Evolutionary conservation across 352 stramenopile genomes (phyloP).

Genomic region (Elongisporangium undulatum): DNA sequence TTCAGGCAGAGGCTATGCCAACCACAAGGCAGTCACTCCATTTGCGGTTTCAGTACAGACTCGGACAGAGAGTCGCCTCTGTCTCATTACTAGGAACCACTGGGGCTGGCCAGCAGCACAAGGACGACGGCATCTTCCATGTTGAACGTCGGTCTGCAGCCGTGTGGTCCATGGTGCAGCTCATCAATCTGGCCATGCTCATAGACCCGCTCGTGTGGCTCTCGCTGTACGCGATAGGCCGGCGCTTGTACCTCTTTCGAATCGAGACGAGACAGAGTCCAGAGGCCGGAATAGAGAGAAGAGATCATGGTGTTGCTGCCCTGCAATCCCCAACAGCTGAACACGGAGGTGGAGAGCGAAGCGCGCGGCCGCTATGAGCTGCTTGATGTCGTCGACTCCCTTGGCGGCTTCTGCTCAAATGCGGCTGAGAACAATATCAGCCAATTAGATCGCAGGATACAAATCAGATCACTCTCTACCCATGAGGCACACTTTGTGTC

Average conservation of each 20-base stretch:
- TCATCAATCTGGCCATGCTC: not conserved
- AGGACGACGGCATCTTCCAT: not conserved
- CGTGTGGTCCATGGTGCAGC: not conserved
- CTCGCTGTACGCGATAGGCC: not conserved
- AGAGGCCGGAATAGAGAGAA: not conserved
- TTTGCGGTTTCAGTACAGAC: too few species aligned
- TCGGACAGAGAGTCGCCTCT: not conserved
- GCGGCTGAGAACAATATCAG: not conserved
- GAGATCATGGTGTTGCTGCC: not conserved
- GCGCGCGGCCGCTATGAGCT: not conserved
- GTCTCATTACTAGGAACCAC: not conserved
- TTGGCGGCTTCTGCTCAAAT: not conserved
- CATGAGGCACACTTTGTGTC: not conserved
- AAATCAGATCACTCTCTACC: not conserved
- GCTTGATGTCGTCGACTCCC: not conserved
- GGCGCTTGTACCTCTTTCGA: not conserved
- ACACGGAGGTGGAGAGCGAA: not conserved
- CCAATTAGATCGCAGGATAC: not conserved
- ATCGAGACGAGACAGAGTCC: not conserved
- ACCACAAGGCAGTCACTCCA: not conserved
- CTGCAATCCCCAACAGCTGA: not conserved
- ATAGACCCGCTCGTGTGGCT: not conserved
- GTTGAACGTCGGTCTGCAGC: not conserved
- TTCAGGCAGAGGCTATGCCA: not conserved
- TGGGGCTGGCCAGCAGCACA: not conserved